Evolutionary conservation across 768 basidiomycete genomes (phyloP).

Genomic region (Trametes punicea): DNA sequence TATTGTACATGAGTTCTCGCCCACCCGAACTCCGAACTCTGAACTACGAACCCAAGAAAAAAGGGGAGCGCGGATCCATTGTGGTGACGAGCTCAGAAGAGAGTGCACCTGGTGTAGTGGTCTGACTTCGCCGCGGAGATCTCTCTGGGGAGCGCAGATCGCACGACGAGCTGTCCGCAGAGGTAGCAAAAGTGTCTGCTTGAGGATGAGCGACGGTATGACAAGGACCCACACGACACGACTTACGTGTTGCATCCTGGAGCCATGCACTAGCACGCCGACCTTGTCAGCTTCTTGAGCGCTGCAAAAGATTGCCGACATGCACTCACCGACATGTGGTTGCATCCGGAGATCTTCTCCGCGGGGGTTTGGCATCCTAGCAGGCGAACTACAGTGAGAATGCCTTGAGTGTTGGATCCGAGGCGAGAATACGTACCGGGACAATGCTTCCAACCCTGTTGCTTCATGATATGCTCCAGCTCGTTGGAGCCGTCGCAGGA

Average conservation of each 20-base stretch:
- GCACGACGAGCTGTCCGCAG: constrained; percentile 32
- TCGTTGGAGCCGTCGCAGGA: constrained; percentile 60
- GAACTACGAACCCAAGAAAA: not conserved
- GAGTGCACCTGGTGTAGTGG: constrained; percentile 29
- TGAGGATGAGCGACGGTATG: not conserved
- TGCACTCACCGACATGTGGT: constrained; percentile 35
- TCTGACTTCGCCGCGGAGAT: constrained; percentile 21
- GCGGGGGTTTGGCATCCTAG: constrained; percentile 39
- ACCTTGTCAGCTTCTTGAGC: not conserved
- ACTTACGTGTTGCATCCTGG: constrained; percentile 36
- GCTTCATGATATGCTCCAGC: constrained; percentile 47
- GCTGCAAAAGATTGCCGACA: not conserved
- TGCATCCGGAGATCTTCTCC: constrained; percentile 34
- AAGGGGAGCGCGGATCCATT: too few species aligned
- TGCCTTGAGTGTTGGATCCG: not conserved
- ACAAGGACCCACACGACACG: not conserved
- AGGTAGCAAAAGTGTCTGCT: constrained; percentile 36
- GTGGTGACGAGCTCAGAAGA: constrained; percentile 17
- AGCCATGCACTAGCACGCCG: constrained; percentile 26
- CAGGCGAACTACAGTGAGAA: not conserved
- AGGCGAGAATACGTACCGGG: constrained; percentile 40
- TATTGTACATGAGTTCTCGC: not conserved
- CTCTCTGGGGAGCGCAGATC: constrained; percentile 23
- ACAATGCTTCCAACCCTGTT: constrained; percentile 63
- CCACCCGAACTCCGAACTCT: not conserved